Evolutionary conservation across 2,329 filamentous ascomycete species (phyloP), one percentile per base, ranked within the genome.

Genomic region (Elsinoe necatrix): DNA sequence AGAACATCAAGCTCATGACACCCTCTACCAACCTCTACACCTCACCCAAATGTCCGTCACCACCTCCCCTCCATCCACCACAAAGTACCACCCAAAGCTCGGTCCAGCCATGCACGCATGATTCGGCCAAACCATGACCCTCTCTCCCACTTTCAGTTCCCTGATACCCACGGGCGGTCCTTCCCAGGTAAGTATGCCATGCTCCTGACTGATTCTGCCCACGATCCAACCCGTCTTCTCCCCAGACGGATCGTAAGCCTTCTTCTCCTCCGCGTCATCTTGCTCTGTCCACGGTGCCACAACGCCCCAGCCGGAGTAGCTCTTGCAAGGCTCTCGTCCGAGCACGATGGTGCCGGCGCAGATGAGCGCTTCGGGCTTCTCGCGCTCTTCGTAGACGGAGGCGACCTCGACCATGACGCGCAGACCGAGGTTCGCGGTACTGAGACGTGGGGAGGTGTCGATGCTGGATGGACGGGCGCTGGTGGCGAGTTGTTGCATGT

Each of bases 21-120:
- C n/a, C n/a, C 16, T 14, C 21, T 69, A 88, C 86, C 85, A 89
- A 0, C 85, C 85, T 57, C 81, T 77, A 77, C 83, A 86, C 60
- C 85, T 74, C 14, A 79, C 73, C 86, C 87, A 92, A 20, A 91
- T 79, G 74, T 92, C 88, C n/a, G 61, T 57, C 35, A 87, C 75
- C 59, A 88, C 77, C 63, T 80, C 77, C 62, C 81, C 77, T 20
- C 74, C 73, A 0, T 92, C 87, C 1, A 91, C 81, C 31, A 92
- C 73, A 18, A 89, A 72, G 71, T 89, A 93, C 77, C 82, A 88
- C 1, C 79, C 82, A 71, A 84, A 87, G 25, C 81, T 80, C 0
- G 83, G 83, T 0, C 85, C 84, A 1, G 87, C 80, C 62, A 92
- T 85, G 67, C 88, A 93, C 34, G 87, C 82, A 71, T 93, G 88